Percentiles rank a stretch among this genome's conserved stretches.
Conservation (phyloP, 1,284 basidiomycete genomes). For the Cryptococcus jaspeensis region DNA sequence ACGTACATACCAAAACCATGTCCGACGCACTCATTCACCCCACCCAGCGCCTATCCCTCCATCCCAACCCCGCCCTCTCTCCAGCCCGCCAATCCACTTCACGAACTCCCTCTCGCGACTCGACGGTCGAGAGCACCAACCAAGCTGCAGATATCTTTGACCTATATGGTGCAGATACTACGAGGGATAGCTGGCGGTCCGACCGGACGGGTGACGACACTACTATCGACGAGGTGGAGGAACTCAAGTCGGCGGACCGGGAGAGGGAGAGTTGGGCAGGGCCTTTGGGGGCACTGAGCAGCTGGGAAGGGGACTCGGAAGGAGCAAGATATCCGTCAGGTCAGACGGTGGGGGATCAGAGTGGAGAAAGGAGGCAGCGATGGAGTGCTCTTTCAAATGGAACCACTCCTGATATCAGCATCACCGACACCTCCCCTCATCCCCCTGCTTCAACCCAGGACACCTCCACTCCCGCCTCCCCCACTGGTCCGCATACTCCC, state of each 20-base stretch:
- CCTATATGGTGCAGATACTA: constrained; percentile 17
- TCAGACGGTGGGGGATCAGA: background rate
- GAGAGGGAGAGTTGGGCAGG: constrained; percentile 13
- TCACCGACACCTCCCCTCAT: constrained; percentile 2
- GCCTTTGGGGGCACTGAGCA: constrained; percentile 6
- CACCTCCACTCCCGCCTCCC: background rate
- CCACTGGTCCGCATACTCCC: background rate
- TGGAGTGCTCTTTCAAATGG: constrained; percentile 6
- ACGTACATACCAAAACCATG: too few species aligned
- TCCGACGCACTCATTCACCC: background rate
- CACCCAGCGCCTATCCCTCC: background rate
- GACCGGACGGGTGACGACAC: background rate
- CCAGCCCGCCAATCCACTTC: background rate
- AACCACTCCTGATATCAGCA: constrained; percentile 4
- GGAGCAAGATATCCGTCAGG: background rate
- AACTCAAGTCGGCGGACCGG: background rate
- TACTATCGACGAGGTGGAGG: background rate
- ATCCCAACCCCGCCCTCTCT: background rate
- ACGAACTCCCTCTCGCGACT: constrained; percentile 12
- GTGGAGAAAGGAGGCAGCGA: background rate
- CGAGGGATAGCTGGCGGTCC: constrained; percentile 6
- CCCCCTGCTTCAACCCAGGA: background rate
- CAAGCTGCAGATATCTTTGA: constrained; percentile 28
- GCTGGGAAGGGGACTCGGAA: background rate
- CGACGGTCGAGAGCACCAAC: constrained; percentile 22